Percentiles rank a stretch among this genome's conserved stretches.
Conservation (phyloP, 2,329 filamentous ascomycete species). For the Aspergillus sp. region DNA sequence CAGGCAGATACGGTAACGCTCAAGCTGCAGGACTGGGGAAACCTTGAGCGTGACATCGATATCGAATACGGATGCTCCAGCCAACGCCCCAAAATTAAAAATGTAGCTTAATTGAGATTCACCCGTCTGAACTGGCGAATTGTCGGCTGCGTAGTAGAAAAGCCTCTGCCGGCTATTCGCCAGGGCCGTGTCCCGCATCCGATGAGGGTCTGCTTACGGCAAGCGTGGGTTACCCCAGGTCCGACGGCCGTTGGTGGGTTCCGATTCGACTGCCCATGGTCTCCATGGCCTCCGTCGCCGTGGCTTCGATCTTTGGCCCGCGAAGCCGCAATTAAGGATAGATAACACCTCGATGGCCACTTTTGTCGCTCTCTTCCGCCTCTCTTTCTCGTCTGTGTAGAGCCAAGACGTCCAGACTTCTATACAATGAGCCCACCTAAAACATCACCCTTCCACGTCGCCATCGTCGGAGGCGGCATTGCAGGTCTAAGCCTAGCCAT, state of each 20-base stretch:
- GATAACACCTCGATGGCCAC: not conserved
- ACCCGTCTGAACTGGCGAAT: not conserved
- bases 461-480: conserved; percentile 37
- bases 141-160: not conserved
- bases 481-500: conserved; percentile 39
- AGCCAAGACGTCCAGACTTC: not conserved
- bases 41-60: not conserved
- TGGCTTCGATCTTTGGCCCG: no score
- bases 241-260: conserved; percentile 10
- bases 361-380: not conserved
- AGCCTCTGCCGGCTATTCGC: not conserved
- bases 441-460: conserved; percentile 24
- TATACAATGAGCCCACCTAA: conserved; percentile 14
- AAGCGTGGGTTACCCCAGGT: conserved; percentile 12
- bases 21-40: not conserved
- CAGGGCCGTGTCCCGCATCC: conserved; percentile 1
- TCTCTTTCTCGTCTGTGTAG: not conserved
- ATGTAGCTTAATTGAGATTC: not conserved
- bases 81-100: not conserved
- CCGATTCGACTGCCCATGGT: conserved; percentile 10
- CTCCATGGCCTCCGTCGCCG: not conserved
- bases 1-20: not conserved
- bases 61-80: not conserved
- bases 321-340: not conserved
- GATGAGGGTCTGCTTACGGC: conserved; percentile 7